Conservation (phyloP, 2,329 filamentous ascomycete genomes). For the Aspergillus fumigatus region DNA sequence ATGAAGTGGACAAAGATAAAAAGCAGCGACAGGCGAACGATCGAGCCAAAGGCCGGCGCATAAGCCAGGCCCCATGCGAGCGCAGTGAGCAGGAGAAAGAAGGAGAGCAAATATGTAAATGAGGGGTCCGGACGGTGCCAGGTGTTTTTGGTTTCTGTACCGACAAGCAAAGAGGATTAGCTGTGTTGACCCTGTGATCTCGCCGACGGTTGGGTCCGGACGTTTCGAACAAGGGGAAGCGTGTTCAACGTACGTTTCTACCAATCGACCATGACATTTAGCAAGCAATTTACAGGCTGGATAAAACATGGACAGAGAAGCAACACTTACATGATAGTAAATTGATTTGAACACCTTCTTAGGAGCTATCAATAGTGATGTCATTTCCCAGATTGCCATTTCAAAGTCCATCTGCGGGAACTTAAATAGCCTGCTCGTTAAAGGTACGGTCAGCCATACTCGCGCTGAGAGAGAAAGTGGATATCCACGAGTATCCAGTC, state of each 20-base stretch:
- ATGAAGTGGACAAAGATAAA: slow-evolving; percentile 59
- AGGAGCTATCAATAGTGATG: slow-evolving; percentile 61
- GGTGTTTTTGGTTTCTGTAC: slow-evolving; percentile 62
- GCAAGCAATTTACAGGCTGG: not conserved
- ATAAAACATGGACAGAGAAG: not conserved
- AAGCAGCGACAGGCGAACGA: slow-evolving; percentile 44
- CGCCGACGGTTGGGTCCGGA: not conserved
- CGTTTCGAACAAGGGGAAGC: not conserved
- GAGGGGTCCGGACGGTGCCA: slow-evolving; percentile 67
- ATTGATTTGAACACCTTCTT: slow-evolving; percentile 69
- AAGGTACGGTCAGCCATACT: slow-evolving; percentile 1
- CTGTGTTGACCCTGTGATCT: not conserved
- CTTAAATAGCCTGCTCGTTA: slow-evolving; percentile 55
- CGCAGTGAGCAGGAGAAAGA: slow-evolving; percentile 57
- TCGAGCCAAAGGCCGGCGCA: slow-evolving; percentile 43
- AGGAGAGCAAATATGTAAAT: slow-evolving; percentile 64
- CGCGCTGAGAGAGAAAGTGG: not conserved
- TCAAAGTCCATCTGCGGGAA: slow-evolving; percentile 72
- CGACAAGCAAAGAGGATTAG: not conserved
- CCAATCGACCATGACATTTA: not conserved
- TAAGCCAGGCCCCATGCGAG: slow-evolving; percentile 57
- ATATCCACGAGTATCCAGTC: not conserved
- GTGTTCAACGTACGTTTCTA: slow-evolving; percentile 37
- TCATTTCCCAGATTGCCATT: slow-evolving; percentile 70
- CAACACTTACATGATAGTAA: slow-evolving; percentile 59